Evolutionary conservation across 2,329 filamentous ascomycete species (phyloP), one percentile per base, ranked within the genome.

Genomic region (Microsporum audouinii): DNA sequence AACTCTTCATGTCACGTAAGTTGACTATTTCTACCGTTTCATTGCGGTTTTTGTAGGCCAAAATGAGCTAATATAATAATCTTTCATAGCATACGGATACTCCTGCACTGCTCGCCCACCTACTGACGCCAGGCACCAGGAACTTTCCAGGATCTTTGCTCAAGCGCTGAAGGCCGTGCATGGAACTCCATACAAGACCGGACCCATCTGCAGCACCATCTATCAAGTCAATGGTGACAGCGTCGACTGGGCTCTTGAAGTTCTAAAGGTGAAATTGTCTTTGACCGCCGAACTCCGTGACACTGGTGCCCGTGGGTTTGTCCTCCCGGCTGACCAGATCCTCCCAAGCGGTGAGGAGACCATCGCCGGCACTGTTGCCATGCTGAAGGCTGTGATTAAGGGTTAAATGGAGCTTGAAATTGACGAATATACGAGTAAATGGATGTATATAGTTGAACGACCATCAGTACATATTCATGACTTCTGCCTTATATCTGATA

Each of bases 181-280:
- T 64, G 77, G 77, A 10, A 78, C 74, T 3, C 64, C 64, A 61
- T 76, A 72, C 68, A 62, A 67, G 51, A 63, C 68, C 29, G 80
- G 80, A 0, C 77, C 78, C 0, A 79, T 83, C 63, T 87, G 84
- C 71, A 72, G 72, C 43, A 86, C 83, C 34, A 83, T 87, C 65
- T 87, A 87, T 70, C 77, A 80, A 64, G 80, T 82, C 3, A 62
- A 58, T 14, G 67, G 67, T 27, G 61, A 60, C 60, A 67, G 65
- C 47, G 76, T 77, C 23, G 79, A 82, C 68, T 81, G 77, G 61
- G 74, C 74, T 49, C 68, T 69, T 31, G 78, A 78, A 49, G 72
- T 78, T 2, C 70, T 74, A 53, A 69, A 71, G 36, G 74, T 78
- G 12, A 72, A 73, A 17, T 78, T 74, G 64, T 73, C 72, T 23